A percentile compares a stretch with the other conserved stretches of the same genome.
Evolutionary conservation across 1,284 basidiomycete genomes (phyloP).

Genomic region (Ceratobasidium papillatum): DNA sequence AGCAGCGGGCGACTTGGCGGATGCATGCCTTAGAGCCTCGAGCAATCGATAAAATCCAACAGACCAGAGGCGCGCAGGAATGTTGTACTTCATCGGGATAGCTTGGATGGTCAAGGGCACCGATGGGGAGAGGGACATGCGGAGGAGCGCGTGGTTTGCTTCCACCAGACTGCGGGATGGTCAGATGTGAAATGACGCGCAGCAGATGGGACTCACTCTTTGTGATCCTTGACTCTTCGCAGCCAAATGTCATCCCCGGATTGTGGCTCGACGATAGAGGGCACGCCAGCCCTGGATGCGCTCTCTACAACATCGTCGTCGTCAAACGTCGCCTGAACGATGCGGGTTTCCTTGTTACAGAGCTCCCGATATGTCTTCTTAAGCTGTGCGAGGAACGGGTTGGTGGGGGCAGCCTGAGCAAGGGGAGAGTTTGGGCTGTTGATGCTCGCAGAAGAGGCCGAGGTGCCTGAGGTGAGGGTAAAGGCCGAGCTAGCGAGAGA

Average conservation of each 20-base stretch:
- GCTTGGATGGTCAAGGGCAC: slow-evolving; percentile 87
- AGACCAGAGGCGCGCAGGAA: slow-evolving; percentile 93
- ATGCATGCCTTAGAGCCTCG: slow-evolving; percentile 87
- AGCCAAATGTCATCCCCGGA: slow-evolving; percentile 57
- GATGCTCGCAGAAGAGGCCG: slow-evolving; percentile 66
- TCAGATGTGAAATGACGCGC: slow-evolving; percentile 40
- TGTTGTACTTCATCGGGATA: slow-evolving; percentile 93
- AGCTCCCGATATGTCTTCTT: slow-evolving; percentile 84
- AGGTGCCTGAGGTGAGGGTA: slow-evolving; percentile 76
- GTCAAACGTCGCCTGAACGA: slow-evolving; percentile 61
- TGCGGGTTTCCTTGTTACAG: slow-evolving; percentile 72
- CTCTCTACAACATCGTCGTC: slow-evolving; percentile 57
- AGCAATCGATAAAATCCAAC: slow-evolving; percentile 90
- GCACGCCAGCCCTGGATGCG: slow-evolving; percentile 20
- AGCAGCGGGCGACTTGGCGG: slow-evolving; percentile 66
- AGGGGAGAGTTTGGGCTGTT: slow-evolving; percentile 71
- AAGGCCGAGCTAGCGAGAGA: slow-evolving; percentile 76
- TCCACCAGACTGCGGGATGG: slow-evolving; percentile 75
- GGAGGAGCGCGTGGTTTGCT: slow-evolving; percentile 85
- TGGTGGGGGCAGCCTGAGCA: slow-evolving; percentile 62
- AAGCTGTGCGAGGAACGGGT: slow-evolving; percentile 75
- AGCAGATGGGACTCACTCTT: slow-evolving; percentile 60
- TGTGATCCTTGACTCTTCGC: slow-evolving; percentile 68
- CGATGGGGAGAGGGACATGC: slow-evolving; percentile 84
- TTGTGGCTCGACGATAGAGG: slow-evolving; percentile 58